Conservation (phyloP, 129 eudicot species). For the Arctium minus region DNA sequence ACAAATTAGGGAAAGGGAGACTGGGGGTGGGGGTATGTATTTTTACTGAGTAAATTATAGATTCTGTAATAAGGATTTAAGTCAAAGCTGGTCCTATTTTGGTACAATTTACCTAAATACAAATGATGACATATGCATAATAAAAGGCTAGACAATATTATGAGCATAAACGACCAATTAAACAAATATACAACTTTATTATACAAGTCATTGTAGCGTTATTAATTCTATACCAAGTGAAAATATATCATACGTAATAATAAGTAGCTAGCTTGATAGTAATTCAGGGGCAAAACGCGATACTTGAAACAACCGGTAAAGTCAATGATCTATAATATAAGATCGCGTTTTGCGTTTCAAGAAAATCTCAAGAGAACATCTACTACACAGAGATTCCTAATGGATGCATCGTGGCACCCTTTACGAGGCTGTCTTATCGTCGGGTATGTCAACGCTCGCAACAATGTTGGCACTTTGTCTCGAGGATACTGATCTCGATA, state of each 20-base stretch:
- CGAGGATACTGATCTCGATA: constrained; percentile 17
- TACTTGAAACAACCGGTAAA: neutral
- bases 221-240: neutral
- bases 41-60: too few relatives aligned
- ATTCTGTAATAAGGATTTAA: neutral
- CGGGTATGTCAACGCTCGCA: constrained; percentile 49
- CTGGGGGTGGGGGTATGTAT: too few relatives aligned
- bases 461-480: constrained; percentile 39
- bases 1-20: too few relatives aligned
- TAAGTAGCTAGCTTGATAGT: neutral
- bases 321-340: neutral
- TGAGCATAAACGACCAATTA: neutral
- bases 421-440: constrained; percentile 21
- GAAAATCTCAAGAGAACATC: neutral
- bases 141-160: too few relatives aligned
- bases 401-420: neutral
- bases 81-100: neutral
- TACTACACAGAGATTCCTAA: neutral
- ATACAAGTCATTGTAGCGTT: neutral
- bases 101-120: neutral
- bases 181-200: neutral
- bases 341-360: neutral
- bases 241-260: neutral
- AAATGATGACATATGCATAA: neutral
- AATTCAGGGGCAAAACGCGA: neutral